These are phyloP conservation scores for Mortierella sp. DNA, from an alignment of 371 early-diverging fungal genomes.

Conservation along the genomic window DNA sequence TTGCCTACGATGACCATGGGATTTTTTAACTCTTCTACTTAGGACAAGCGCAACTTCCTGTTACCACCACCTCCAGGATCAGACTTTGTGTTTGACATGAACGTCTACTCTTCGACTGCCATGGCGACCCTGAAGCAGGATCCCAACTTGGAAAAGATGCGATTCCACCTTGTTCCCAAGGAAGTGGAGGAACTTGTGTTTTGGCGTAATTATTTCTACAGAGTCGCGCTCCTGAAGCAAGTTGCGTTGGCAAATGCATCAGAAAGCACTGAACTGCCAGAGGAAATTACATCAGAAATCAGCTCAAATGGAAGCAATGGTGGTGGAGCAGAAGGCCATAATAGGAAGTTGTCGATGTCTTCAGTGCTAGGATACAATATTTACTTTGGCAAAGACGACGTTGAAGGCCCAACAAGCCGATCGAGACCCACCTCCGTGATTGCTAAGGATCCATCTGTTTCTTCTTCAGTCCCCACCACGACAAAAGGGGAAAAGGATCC, in stretches of 20 bases:
- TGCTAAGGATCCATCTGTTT: conserved; percentile 9
- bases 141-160: conserved; percentile 65
- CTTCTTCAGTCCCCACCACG: not conserved
- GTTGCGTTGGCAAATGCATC: conserved; percentile 33
- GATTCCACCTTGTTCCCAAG: conserved; percentile 75
- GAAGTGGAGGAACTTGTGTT: conserved; percentile 73
- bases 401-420: conserved; percentile 24
- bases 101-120: conserved; percentile 68
- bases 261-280: conserved; percentile 7
- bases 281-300: conserved; percentile 8
- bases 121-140: conserved; percentile 71
- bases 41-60: conserved; percentile 78
- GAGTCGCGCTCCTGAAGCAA: conserved; percentile 73
- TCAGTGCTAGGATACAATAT: conserved; percentile 48
- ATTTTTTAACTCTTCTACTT: no score
- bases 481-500: conserved; percentile 8
- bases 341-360: conserved; percentile 14
- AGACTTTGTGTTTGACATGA: conserved; percentile 74
- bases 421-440: conserved; percentile 18
- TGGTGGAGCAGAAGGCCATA: not conserved
- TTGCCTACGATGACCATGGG: no score
- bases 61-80: conserved; percentile 75
- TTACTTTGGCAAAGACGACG: conserved; percentile 50
- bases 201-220: conserved; percentile 84
- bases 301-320: not conserved